Percentiles rank a stretch among this genome's conserved stretches.
Evolutionary conservation across 2,329 filamentous ascomycete species (phyloP).

Genomic region (Fusarium nanum): DNA sequence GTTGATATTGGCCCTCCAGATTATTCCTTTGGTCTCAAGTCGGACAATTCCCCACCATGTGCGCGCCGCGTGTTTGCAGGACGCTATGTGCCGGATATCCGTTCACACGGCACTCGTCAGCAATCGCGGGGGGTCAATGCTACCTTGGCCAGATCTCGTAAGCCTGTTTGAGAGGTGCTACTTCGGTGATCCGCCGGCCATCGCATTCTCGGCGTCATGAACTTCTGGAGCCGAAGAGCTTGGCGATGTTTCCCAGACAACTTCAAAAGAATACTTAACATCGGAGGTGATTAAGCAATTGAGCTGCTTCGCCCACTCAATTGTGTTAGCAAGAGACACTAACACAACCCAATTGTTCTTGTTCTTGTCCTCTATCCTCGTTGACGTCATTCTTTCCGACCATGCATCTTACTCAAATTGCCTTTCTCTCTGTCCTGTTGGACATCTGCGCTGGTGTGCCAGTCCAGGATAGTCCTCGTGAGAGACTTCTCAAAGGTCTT

Average conservation of each 20-base stretch:
- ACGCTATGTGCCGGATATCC: constrained; percentile 35
- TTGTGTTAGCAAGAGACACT: background rate
- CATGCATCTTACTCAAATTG: constrained; percentile 33
- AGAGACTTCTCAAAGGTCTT: constrained; percentile 64
- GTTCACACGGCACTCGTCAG: constrained; percentile 15
- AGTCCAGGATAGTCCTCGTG: constrained; percentile 63
- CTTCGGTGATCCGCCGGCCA: constrained; percentile 35
- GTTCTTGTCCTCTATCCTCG: background rate
- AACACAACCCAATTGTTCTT: background rate
- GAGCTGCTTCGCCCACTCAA: background rate
- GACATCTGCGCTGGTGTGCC: constrained; percentile 36
- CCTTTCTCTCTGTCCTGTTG: constrained; percentile 29
- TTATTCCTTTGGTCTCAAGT: background rate
- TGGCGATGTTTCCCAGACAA: constrained; percentile 1
- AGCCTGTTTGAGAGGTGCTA: constrained; percentile 11
- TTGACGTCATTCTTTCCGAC: constrained; percentile 2
- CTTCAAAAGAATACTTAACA: constrained; percentile 22
- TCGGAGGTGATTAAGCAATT: constrained; percentile 1
- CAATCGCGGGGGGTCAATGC: constrained; percentile 1
- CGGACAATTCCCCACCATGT: background rate
- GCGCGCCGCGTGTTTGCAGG: background rate
- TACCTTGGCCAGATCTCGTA: constrained; percentile 23
- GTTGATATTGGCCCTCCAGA: background rate
- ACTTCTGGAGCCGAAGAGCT: constrained; percentile 3
- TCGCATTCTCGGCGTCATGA: constrained; percentile 35